Evolutionary conservation across 176 grass and related monocot species (phyloP).

Genomic region (Thalia dealbata): DNA sequence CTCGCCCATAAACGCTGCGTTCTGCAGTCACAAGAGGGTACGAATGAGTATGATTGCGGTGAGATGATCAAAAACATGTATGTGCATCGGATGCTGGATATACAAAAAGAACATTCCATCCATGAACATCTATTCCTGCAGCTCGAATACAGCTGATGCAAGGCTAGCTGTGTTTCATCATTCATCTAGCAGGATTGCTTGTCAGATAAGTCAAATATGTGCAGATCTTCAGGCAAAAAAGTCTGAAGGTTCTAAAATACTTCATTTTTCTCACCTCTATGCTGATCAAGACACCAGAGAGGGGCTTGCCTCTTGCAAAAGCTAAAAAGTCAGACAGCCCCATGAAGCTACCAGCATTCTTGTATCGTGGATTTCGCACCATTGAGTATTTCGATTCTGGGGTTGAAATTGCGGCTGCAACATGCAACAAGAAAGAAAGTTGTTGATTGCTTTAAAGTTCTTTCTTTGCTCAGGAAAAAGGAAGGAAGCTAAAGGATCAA

Average conservation of each 20-base stretch:
- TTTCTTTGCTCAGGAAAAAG: not conserved
- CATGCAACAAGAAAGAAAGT: slow-evolving; percentile 25
- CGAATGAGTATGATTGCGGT: not conserved
- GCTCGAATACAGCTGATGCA: too few relatives aligned
- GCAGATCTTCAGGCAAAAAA: too few relatives aligned
- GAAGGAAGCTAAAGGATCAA: not conserved
- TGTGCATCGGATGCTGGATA: not conserved
- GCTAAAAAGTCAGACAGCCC: slow-evolving; percentile 72
- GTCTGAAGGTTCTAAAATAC: too few relatives aligned
- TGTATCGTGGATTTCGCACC: slow-evolving; percentile 69
- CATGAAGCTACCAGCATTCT: slow-evolving; percentile 62
- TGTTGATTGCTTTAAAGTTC: not conserved
- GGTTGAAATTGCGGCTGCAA: slow-evolving; percentile 60
- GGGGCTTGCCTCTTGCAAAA: slow-evolving; percentile 61
- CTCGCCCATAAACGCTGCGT: slow-evolving; percentile 43
- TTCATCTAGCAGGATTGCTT: too few relatives aligned
- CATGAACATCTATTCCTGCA: too few relatives aligned
- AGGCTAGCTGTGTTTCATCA: too few relatives aligned
- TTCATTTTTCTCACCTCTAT: slow-evolving; percentile 57
- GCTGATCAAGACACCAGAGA: slow-evolving; percentile 68
- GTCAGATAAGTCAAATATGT: too few relatives aligned
- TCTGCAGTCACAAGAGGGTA: slow-evolving; percentile 30
- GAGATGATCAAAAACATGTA: not conserved
- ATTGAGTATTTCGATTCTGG: slow-evolving; percentile 19
- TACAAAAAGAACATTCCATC: too few relatives aligned